These are phyloP conservation scores for Magnolia sinica DNA, from an alignment of 164 flowering plant species.

Conservation along the genomic window DNA sequence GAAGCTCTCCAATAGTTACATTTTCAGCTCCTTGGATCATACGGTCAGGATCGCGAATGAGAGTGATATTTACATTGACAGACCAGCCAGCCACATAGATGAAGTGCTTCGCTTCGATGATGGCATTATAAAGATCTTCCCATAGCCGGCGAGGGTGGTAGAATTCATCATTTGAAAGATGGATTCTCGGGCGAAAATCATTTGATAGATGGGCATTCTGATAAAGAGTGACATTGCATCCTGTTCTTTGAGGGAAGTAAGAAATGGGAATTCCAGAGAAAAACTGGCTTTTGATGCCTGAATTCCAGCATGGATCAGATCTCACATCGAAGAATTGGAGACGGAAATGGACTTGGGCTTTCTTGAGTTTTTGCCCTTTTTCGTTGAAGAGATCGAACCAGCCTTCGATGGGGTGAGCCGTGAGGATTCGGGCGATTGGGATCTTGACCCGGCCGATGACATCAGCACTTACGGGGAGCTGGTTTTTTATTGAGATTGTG, in stretches of 20 bases:
- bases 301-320: constrained; percentile 46
- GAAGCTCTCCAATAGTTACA: constrained; percentile 51
- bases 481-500: constrained; percentile 68
- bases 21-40: constrained; percentile 30
- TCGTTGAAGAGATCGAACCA: constrained; percentile 60
- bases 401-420: constrained; percentile 60
- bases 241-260: constrained; percentile 60
- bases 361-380: constrained; percentile 40
- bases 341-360: constrained; percentile 63
- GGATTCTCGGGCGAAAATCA: constrained; percentile 58
- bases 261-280: constrained; percentile 75
- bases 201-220: constrained; percentile 86
- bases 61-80: constrained; percentile 56
- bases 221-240: constrained; percentile 68
- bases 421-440: constrained; percentile 53
- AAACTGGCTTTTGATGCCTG: constrained; percentile 47
- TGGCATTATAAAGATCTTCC: constrained; percentile 83
- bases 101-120: constrained; percentile 65
- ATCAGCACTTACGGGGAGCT: constrained; percentile 68
- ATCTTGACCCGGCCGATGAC: constrained; percentile 69
- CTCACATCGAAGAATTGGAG: constrained; percentile 57
- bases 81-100: constrained; percentile 86
- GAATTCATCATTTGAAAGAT: constrained; percentile 52
- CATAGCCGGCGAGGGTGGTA: constrained; percentile 73
- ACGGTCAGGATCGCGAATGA: constrained; percentile 51